These are phyloP conservation scores for Paecilomyces variotii DNA, from an alignment of 2,329 filamentous ascomycete genomes.

Conservation along the genomic window DNA sequence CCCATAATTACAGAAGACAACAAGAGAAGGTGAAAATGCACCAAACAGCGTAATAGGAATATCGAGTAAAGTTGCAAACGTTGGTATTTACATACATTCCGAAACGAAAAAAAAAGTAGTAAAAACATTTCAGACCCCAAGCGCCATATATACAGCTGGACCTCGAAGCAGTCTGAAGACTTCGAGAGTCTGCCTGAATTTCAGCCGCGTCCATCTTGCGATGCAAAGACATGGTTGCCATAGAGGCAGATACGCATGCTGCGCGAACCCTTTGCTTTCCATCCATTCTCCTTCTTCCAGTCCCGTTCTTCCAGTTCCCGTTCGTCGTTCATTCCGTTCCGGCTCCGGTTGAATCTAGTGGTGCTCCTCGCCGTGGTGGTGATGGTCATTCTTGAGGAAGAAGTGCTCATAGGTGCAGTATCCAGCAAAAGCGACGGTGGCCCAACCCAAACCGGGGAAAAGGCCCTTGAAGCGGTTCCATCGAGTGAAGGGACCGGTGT, in stretches of 20 bases:
- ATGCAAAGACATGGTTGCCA: neutral
- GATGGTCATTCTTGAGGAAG: constrained; percentile 65
- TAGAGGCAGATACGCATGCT: neutral
- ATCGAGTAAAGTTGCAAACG: constrained; percentile 1
- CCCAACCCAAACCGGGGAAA: constrained; percentile 88
- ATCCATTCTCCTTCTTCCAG: constrained; percentile 1
- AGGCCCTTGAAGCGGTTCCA: constrained; percentile 79
- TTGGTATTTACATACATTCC: constrained; percentile 10
- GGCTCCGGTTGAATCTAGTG: constrained; percentile 40
- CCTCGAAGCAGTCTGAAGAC: neutral
- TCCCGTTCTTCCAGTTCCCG: neutral
- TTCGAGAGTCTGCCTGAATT: neutral
- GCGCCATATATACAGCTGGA: constrained; percentile 11
- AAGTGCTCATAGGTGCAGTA: constrained; percentile 89
- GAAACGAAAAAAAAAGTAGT: constrained; percentile 5
- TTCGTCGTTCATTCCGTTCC: neutral
- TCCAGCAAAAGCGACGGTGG: constrained; percentile 77
- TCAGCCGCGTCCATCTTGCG: neutral
- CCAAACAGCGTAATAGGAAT: neutral
- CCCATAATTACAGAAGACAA: neutral
- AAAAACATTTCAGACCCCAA: neutral
- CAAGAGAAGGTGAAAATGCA: neutral
- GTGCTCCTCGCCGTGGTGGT: constrained; percentile 48
- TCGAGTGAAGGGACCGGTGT: constrained; percentile 78
- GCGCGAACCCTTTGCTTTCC: neutral